A percentile compares a stretch with the other conserved stretches of the same genome.
These are phyloP conservation scores for Podospora fimiseda DNA, from an alignment of 495 filamentous ascomycete species.

Conservation along the genomic window DNA sequence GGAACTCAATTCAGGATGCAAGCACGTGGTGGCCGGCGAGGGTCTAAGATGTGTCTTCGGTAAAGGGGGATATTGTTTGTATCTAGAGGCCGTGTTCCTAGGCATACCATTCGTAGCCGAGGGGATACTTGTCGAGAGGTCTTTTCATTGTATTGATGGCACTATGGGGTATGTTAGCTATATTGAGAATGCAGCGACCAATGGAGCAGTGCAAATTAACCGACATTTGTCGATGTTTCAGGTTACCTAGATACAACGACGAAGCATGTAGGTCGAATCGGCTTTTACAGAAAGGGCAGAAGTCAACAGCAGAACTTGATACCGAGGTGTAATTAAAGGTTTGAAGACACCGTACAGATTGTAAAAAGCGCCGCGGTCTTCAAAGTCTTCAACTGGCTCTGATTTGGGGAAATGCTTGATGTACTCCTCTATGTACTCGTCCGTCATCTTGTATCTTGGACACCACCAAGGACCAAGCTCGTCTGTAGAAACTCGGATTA, in stretches of 20 bases:
- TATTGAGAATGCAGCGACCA: not conserved
- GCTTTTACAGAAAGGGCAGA: not conserved
- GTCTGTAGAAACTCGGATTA: not conserved
- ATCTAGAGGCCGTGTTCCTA: not conserved
- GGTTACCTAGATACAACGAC: constrained; percentile 6
- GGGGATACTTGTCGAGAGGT: not conserved
- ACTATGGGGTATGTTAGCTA: not conserved
- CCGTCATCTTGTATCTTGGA: not conserved
- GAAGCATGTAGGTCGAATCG: constrained; percentile 7
- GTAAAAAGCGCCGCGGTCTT: not conserved
- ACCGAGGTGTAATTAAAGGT: too few relatives aligned
- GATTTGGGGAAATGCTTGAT: not conserved
- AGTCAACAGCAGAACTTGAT: not conserved
- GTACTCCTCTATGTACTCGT: constrained; percentile 2
- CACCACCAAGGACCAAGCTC: constrained; percentile 7
- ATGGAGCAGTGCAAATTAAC: not conserved
- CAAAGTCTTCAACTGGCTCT: not conserved
- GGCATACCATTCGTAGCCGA: constrained; percentile 8
- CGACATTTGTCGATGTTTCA: not conserved
- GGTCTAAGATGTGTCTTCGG: too few relatives aligned
- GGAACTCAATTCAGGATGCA: not conserved
- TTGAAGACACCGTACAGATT: not conserved
- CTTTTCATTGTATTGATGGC: not conserved
- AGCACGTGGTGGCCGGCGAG: not conserved
- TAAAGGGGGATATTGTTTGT: too few relatives aligned